Base-by-base conservation (phyloP, 352 stramenopile genomes). In the Thalassiosira mediterranea region DNA sequence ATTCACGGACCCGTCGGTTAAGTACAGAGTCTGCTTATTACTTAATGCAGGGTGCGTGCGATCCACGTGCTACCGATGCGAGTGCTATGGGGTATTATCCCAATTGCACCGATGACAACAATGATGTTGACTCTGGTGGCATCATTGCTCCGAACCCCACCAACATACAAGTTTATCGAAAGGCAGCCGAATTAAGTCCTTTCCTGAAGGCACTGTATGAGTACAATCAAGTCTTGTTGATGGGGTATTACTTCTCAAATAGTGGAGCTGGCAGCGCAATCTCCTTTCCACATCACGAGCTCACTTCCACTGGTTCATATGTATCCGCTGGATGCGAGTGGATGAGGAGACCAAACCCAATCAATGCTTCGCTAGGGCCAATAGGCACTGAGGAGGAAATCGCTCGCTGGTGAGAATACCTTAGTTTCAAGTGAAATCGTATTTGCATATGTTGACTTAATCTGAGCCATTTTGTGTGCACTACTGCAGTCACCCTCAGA, bases 191-290 rank as follows among this genome's bases (percentile, higher is more conserved):
- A 17, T 13, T 86, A 44, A 56, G 34, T 15, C 42, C 78, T 19
- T 72, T 86, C 21, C 34, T 87, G 10, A 89, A 87, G 25, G 58
- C 82, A 13, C 56, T 89, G 0, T 87, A 38, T 37, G 82, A 89
- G 59, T 67, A 67, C 32, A 49, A 86, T 17, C 21, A 60, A 31
- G 42, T 73, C 17, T 49, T 77, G 3, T 31, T 40, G 3, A 23
- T 87, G 32, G 54, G 52, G n/a, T 59, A 86, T 10, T 78, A 72
- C 17, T 87, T 89, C 73, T 46, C 38, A 32, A 89, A 89, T 52
- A 46, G 17, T 40, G 82, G 82, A 29, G 68, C 82, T 7, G 82
- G 82, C 23, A 64, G 60, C 1, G 48, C 42, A 15, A 28, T 86
- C 0, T 34, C 31, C 5, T 89, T 77, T 65, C 82, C 82, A 25